Base-by-base conservation (phyloP, 2,329 filamentous ascomycete species). In the Bertia moriformis region DNA sequence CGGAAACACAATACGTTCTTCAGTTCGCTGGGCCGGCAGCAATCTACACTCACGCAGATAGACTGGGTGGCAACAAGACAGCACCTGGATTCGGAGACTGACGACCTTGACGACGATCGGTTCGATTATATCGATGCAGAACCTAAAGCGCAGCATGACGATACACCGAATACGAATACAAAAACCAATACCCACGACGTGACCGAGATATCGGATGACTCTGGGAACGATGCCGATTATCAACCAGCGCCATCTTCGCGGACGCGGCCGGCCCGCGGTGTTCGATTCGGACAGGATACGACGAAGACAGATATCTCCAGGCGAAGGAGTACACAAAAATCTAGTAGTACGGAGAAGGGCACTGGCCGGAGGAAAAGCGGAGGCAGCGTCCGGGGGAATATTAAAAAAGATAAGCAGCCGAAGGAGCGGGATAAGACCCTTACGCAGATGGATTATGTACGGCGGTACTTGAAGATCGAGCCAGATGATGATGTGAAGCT, bases 401-500 rank as follows among this genome's bases (percentile, higher is more conserved):
- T 47, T 12, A 51, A 52, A 38, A 43, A 42, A 4, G 44, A 44
- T 5, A 51, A 49, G 14, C 42, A 48, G 18, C 42, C 45, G 30
- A 45, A 46, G 14, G 47, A 52, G 37, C 44, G 47, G 14, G 48
- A 59, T 39, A 59, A 60, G 35, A 61, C 58, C 0, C 48, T 61
- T n/a, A 61, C 58, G 2, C 58, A 61, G 44, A 60, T 61, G 57
- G 52, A 59, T 39, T 61, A 57, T 45, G 57, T 61, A 22, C 51
- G 51, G 22, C 54, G 53, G 3, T 55, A 51, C 35, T 45, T 58
- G 41, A 49, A 50, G 17, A 50, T 57, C 36, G 51, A 54, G 3
- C 38, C 39, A 29, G 48, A 53, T 3, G 53, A 58, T 30, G 55
- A 58, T 18, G 56, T 50, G 46, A 56, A 54, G 18, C 41, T 58